Evolutionary conservation across 768 basidiomycete genomes (phyloP), one percentile per base, ranked within the genome.

Genomic region (Cubamyces lactineus): DNA sequence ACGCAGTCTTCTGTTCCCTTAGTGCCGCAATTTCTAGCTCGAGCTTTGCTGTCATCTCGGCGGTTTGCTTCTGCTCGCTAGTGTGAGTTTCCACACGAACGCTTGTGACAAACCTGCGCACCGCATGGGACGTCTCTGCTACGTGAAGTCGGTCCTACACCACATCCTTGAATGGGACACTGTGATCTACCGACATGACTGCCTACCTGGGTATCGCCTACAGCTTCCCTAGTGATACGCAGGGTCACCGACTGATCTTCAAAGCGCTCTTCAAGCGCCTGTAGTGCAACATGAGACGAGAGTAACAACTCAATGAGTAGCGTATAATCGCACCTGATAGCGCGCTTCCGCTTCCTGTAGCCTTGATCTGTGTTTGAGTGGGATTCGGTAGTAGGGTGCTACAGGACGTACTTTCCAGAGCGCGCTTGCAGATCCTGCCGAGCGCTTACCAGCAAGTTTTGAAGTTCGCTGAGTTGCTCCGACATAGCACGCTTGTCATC

Each of bases 251-350:
- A 70, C 64, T 87, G 86, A 16, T 84, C 80, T 13, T 88, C 86
- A 54, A 82, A 83, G 24, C 85, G 80, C 56, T 88, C 85, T 67
- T 87, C 82, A 16, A 86, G 74, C 40, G 78, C 71, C 80, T 84
- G 65, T 3, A 2, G 11, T 16, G 15, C 21, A 7, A 30, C 21
- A 49, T 30, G 13, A 59, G 23, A 17, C 17, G 1, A 9, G 21
- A n/a, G 2, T 28, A 13, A 5, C 23, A 3, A n/a, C 47, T 4
- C 19, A 24, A n/a, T n/a, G n/a, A 17, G 11, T 26, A 39, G 34
- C 9, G 34, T 34, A 9, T 13, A 23, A 2, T 13, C 46, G 0
- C 21, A 71, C 70, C 61, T 71, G 66, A 48, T 34, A 69, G 13
- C 65, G 66, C 2, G 30, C 15, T 23, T 61, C 53, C n/a, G 61